Evolutionary conservation across 1,139 yeast genomes (phyloP).

Genomic region (Cylindricascospora bacillispora): DNA sequence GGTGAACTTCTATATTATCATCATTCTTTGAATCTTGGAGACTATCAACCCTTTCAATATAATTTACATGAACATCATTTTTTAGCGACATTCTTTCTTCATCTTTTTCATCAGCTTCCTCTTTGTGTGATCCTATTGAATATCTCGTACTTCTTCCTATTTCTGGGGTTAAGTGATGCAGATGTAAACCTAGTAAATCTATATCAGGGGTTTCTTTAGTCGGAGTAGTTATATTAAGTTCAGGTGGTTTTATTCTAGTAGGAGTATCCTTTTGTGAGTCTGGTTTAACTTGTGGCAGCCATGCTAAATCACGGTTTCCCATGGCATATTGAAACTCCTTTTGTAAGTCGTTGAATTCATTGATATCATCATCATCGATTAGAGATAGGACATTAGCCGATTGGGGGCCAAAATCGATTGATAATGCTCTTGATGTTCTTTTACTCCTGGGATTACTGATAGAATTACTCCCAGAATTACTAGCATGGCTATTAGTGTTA

Average conservation of each 20-base stretch:
- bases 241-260: too few relatives aligned
- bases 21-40: too few relatives aligned
- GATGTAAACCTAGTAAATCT: not conserved
- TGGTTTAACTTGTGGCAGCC: conserved; percentile 25
- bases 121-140: not conserved
- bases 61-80: too few relatives aligned
- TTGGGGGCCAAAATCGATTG: conserved; percentile 9
- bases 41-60: not conserved
- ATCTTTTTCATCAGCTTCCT: not conserved
- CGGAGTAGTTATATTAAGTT: not conserved
- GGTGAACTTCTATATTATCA: too few relatives aligned
- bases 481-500: too few relatives aligned
- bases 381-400: conserved; percentile 20
- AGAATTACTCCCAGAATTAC: conserved; percentile 1
- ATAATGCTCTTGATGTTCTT: conserved; percentile 2
- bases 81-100: too few relatives aligned
- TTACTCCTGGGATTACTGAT: too few relatives aligned
- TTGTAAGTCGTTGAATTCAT: conserved; percentile 23
- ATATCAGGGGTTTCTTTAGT: not conserved
- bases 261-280: conserved; percentile 3
- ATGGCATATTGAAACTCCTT: conserved; percentile 19
- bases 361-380: conserved; percentile 23
- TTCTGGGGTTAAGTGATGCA: not conserved
- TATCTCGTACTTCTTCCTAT: not conserved
- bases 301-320: conserved; percentile 16